These are phyloP conservation scores for Erodium maritimum DNA, from an alignment of 345 rosid genomes.

Conservation along the genomic window DNA sequence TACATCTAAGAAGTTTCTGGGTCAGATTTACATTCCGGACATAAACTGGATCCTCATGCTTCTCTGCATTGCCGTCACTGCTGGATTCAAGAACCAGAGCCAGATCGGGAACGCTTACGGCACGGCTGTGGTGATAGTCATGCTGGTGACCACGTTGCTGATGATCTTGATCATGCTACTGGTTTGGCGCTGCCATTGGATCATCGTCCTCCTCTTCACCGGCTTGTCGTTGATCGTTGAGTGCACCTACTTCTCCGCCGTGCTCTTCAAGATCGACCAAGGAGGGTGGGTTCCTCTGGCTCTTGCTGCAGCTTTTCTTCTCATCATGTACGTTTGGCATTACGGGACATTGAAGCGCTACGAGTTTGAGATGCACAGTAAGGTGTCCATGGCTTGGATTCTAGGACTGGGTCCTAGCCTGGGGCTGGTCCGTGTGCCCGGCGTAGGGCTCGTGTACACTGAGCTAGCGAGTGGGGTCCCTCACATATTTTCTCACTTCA, in stretches of 20 bases:
- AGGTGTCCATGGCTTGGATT: conserved; percentile 25
- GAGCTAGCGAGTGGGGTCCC: conserved; percentile 25
- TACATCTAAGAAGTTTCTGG: conserved; percentile 16
- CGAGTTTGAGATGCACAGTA: conserved; percentile 22
- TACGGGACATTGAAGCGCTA: conserved; percentile 17
- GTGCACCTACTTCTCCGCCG: conserved; percentile 23
- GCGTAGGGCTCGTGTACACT: conserved; percentile 23
- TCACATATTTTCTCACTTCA: conserved; percentile 25
- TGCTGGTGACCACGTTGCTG: conserved; percentile 22
- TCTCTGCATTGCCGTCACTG: conserved; percentile 16
- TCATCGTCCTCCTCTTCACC: conserved; percentile 16
- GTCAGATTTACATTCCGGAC: conserved; percentile 19
- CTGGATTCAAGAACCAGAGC: conserved; percentile 18
- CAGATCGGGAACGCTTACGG: conserved; percentile 23
- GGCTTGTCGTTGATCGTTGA: conserved; percentile 14
- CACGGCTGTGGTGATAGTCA: conserved; percentile 20
- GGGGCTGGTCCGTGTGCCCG: conserved; percentile 24
- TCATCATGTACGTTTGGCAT: conserved; percentile 26
- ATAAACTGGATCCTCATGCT: conserved; percentile 25
- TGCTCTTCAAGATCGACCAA: conserved; percentile 23
- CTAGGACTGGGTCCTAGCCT: conserved; percentile 22
- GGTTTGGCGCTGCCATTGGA: conserved; percentile 29
- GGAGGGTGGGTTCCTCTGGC: conserved; percentile 30
- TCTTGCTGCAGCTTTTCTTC: conserved; percentile 13
- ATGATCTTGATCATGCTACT: conserved; percentile 22